These are phyloP conservation scores for Amphichorda felina DNA, from an alignment of 2,329 filamentous ascomycete genomes.

Conservation along the genomic window DNA sequence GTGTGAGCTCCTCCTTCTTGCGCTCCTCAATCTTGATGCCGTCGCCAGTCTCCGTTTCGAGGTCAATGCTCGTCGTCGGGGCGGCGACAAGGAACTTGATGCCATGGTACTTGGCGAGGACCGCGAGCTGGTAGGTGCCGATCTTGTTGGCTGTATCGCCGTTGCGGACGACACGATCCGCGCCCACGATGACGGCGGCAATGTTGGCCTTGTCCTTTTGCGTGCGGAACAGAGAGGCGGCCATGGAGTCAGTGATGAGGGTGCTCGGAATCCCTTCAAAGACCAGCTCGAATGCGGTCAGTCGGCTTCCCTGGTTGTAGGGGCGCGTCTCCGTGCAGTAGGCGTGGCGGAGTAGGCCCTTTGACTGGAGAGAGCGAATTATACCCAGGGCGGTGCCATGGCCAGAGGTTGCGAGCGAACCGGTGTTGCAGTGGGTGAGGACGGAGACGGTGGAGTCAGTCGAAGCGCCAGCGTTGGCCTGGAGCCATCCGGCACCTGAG, in stretches of 20 bases:
- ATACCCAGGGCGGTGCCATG: slow-evolving; percentile 94
- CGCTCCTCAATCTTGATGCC: slow-evolving; percentile 89
- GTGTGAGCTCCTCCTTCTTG: slow-evolving; percentile 68
- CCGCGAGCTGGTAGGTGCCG: slow-evolving; percentile 84
- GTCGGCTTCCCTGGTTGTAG: slow-evolving; percentile 91
- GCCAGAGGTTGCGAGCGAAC: slow-evolving; percentile 92
- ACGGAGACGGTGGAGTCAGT: slow-evolving; percentile 53
- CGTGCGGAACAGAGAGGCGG: slow-evolving; percentile 64
- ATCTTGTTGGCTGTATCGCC: slow-evolving; percentile 99
- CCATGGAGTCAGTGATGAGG: slow-evolving; percentile 94
- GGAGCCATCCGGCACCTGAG: slow-evolving; percentile 74
- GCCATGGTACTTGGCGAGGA: slow-evolving; percentile 78
- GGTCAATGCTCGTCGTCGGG: slow-evolving; percentile 86
- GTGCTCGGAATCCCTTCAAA: slow-evolving; percentile 87
- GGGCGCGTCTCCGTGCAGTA: slow-evolving; percentile 96
- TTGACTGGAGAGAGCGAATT: slow-evolving; percentile 67
- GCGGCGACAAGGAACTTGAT: slow-evolving; percentile 93
- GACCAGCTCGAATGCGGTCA: slow-evolving; percentile 94
- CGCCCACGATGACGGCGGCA: slow-evolving; percentile 81
- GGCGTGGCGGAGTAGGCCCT: slow-evolving; percentile 60
- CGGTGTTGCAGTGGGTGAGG: slow-evolving; percentile 95
- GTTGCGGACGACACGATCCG: slow-evolving; percentile 89
- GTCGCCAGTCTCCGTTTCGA: slow-evolving; percentile 63
- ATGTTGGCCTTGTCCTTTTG: slow-evolving; percentile 55
- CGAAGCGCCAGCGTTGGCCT: slow-evolving; percentile 40